Evolutionary conservation across 331 rosid species (phyloP).

Genomic region (Prunus yedoensis): DNA sequence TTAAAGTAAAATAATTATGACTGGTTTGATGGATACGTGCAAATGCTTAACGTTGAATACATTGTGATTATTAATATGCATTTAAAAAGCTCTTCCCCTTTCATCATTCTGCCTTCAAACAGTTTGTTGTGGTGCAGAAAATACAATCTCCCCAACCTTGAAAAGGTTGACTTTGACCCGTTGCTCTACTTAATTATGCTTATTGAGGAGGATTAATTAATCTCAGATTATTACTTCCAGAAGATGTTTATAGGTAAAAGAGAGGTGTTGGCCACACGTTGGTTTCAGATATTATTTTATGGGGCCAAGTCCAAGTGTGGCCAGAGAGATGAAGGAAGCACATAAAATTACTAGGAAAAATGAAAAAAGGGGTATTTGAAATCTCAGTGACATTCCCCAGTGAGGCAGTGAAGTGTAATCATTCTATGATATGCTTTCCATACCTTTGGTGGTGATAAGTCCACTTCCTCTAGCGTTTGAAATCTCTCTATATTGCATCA

Average conservation of each 20-base stretch:
- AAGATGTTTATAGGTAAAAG: conserved; percentile 6
- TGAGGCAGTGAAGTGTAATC: conserved; percentile 19
- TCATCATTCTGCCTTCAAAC: conserved; percentile 25
- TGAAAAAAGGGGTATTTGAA: conserved; percentile 15
- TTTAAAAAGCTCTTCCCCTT: conserved; percentile 4
- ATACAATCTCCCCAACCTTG: conserved; percentile 1
- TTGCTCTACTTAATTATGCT: conserved; percentile 4
- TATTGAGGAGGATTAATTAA: conserved; percentile 22
- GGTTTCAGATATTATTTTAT: conserved; percentile 27
- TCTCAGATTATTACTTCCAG: conserved; percentile 3
- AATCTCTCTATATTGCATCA: neutral
- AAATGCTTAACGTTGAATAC: conserved; percentile 33
- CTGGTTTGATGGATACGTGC: conserved; percentile 30
- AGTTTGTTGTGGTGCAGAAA: neutral
- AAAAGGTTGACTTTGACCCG: neutral
- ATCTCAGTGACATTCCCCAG: conserved; percentile 16
- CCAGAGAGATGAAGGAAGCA: conserved; percentile 29
- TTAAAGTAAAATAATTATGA: conserved; percentile 32
- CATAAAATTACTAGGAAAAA: conserved; percentile 25
- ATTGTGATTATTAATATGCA: conserved; percentile 14
- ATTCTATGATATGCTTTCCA: conserved; percentile 19
- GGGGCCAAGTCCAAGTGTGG: conserved; percentile 16
- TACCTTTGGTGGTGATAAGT: conserved; percentile 2
- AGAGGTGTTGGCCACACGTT: conserved; percentile 44
- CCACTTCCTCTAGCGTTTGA: conserved; percentile 19